Evolutionary conservation across 768 basidiomycete genomes (phyloP).

Genomic region (Kwoniella dendrophila): DNA sequence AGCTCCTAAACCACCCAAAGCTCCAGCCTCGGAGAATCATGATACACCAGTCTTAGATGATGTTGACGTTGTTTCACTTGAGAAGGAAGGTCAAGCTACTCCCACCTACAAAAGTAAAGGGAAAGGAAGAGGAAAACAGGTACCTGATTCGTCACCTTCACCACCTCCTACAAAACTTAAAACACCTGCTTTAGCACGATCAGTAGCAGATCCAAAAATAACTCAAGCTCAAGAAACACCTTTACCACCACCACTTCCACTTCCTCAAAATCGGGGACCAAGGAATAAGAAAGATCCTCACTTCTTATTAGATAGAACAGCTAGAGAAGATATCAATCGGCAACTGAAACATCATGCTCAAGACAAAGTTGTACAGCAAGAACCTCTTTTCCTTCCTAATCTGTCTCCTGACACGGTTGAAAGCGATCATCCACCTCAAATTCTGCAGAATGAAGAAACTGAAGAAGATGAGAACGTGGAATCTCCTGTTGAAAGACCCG

Average conservation of each 20-base stretch:
- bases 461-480: not conserved
- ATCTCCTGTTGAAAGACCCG: conserved; percentile 5
- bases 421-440: not conserved
- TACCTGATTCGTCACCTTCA: conserved; percentile 4
- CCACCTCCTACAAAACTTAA: conserved; percentile 7
- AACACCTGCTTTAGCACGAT: not conserved
- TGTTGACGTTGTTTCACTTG: too few relatives aligned
- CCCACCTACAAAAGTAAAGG: not conserved
- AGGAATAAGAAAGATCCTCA: not conserved
- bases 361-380: not conserved
- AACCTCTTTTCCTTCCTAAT: conserved; percentile 13
- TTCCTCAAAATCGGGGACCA: not conserved
- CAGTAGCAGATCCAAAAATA: not conserved
- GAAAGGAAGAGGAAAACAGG: not conserved
- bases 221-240: not conserved
- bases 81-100: not conserved
- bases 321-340: not conserved
- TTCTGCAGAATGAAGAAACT: conserved; percentile 1
- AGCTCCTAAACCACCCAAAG: not conserved
- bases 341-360: not conserved
- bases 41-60: too few relatives aligned
- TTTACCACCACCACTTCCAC: not conserved
- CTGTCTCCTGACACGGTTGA: conserved; percentile 2
- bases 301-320: not conserved
- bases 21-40: not conserved